Evolutionary conservation across 2,329 filamentous ascomycete genomes (phyloP).

Genomic region (Microcyclosporella mali): DNA sequence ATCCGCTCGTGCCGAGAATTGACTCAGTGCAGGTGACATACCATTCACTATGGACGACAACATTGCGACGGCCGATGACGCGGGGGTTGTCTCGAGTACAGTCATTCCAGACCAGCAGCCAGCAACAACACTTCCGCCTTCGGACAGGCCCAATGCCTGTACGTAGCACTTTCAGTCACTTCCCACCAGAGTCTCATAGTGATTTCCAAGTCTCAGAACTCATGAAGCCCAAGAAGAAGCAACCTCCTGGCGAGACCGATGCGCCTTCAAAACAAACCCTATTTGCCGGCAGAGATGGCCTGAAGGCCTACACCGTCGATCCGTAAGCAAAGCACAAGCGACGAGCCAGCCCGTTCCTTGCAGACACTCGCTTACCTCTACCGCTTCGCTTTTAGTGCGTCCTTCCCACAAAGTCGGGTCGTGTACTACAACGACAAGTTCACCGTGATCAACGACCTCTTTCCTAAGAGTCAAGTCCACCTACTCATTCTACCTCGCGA

Average conservation of each 20-base stretch:
- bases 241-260: slow-evolving; percentile 22
- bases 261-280: slow-evolving; percentile 24
- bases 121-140: slow-evolving; percentile 5
- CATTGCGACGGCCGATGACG: slow-evolving; percentile 16
- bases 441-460: slow-evolving; percentile 75
- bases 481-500: slow-evolving; percentile 80
- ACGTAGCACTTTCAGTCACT: slow-evolving; percentile 8
- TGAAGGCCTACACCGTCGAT: slow-evolving; percentile 60
- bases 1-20: too few species aligned
- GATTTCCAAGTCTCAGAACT: slow-evolving; percentile 40
- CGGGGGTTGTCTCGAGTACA: slow-evolving; percentile 15
- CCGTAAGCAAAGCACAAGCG: too few species aligned
- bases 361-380: too few species aligned
- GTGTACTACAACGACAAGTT: slow-evolving; percentile 63
- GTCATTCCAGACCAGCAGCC: slow-evolving; percentile 12
- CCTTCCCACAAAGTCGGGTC: slow-evolving; percentile 53
- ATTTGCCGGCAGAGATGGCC: slow-evolving; percentile 52
- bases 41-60: slow-evolving; percentile 8
- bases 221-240: slow-evolving; percentile 38
- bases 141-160: slow-evolving; percentile 34
- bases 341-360: too few species aligned
- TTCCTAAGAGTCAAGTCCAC: slow-evolving; percentile 79
- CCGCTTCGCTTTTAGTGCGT: too few species aligned
- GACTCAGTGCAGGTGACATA: neutral
- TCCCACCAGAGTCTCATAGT: slow-evolving; percentile 18